A percentile compares a stretch with the other conserved stretches of the same genome.
phyloP scores from a whole-genome alignment of 139 green algal species.

The Coelastrella sp. region DNA sequence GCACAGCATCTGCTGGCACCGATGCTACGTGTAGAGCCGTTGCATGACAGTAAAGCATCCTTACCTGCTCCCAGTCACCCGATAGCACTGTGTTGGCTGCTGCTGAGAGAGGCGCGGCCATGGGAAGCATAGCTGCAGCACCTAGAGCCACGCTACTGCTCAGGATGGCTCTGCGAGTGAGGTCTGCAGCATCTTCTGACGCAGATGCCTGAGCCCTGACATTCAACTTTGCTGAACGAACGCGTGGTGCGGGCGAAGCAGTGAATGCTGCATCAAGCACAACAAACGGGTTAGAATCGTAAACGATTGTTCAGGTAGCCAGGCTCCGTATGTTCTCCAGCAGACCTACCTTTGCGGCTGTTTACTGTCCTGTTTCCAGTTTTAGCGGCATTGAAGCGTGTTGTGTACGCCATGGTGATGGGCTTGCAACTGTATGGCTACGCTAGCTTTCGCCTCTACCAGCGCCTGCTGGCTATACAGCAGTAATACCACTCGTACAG shows the following conservation, averaged over 20 bases:
- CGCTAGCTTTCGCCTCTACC: not conserved
- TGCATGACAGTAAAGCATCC: too few relatives aligned
- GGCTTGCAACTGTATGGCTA: not conserved
- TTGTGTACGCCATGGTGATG: slow-evolving; percentile 26
- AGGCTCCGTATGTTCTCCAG: too few relatives aligned
- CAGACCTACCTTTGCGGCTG: not conserved
- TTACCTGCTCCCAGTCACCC: slow-evolving; percentile 76
- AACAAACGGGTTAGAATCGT: not conserved
- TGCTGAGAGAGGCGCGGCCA: not conserved
- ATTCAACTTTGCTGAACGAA: not conserved
- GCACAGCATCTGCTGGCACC: too few relatives aligned
- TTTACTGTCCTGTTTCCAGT: not conserved
- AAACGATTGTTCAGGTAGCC: not conserved
- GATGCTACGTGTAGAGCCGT: too few relatives aligned
- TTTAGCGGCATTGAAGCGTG: slow-evolving; percentile 17
- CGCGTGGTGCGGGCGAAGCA: not conserved
- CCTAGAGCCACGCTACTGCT: slow-evolving; percentile 19
- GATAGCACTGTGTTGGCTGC: slow-evolving; percentile 73
- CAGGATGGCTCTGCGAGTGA: slow-evolving; percentile 32
- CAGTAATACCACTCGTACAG: too few relatives aligned
- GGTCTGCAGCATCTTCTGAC: slow-evolving; percentile 23
- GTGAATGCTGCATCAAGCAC: slow-evolving; percentile 43
- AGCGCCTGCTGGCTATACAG: too few relatives aligned
- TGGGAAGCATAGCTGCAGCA: slow-evolving; percentile 27
- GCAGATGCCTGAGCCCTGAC: slow-evolving; percentile 28